phyloP scores from a whole-genome alignment of 1,284 basidiomycete genomes.

The Irpex sp. region DNA sequence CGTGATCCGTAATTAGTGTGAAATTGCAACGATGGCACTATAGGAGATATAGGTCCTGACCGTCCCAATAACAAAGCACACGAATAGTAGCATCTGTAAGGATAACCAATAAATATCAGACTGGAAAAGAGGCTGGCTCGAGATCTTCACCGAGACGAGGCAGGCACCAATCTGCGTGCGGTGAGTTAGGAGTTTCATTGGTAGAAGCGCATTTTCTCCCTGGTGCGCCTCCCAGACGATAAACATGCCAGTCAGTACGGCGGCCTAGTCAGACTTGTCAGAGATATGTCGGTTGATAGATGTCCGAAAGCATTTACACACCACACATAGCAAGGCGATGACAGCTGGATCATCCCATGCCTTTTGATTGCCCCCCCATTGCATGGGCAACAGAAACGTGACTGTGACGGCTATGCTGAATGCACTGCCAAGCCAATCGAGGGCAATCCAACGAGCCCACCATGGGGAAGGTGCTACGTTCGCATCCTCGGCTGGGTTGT shows the following conservation, averaged over 20 bases:
- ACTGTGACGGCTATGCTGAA: not conserved
- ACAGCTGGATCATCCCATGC: not conserved
- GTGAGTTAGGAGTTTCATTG: not conserved
- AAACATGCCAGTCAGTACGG: not conserved
- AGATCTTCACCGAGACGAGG: not conserved
- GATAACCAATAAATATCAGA: not conserved
- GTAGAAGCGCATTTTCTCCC: not conserved
- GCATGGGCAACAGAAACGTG: not conserved
- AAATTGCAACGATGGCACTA: not conserved
- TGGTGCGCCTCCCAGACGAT: not conserved
- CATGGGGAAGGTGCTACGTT: not conserved
- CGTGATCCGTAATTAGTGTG: not conserved
- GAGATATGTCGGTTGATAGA: not conserved
- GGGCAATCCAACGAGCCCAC: not conserved
- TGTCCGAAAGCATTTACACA: not conserved
- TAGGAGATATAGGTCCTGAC: not conserved
- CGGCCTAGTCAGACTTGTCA: not conserved
- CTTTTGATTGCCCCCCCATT: not conserved
- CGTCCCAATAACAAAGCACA: not conserved
- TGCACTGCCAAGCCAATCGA: not conserved
- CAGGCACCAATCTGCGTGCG: not conserved
- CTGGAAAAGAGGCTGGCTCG: not conserved
- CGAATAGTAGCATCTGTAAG: not conserved
- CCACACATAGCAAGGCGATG: not conserved
- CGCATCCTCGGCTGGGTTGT: not conserved